These are phyloP conservation scores for Kwoniella dejecticola DNA, from an alignment of 768 basidiomycete species.

Conservation along the genomic window DNA sequence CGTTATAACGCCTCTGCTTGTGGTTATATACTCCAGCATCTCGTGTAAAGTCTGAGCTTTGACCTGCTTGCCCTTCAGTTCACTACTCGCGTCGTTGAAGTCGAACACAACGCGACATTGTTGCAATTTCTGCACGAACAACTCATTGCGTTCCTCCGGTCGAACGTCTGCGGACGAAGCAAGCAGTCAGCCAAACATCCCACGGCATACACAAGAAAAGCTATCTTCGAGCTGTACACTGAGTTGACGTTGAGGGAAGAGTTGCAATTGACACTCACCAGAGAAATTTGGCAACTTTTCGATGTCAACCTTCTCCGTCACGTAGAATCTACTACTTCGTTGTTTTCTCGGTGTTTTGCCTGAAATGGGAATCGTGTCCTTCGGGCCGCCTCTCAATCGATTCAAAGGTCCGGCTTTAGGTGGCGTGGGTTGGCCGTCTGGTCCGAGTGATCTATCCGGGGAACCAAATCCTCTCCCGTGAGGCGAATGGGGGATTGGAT, in stretches of 20 bases:
- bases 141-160: conserved; percentile 77
- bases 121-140: conserved; percentile 91
- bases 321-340: conserved; percentile 92
- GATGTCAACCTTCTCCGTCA: conserved; percentile 94
- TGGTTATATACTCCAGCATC: conserved; percentile 98
- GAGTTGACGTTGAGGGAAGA: too few species aligned
- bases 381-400: conserved; percentile 61
- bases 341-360: conserved; percentile 94
- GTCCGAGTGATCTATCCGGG: conserved; percentile 45
- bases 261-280: conserved; percentile 39
- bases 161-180: conserved; percentile 70
- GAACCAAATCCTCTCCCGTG: conserved; percentile 51
- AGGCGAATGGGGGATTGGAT: conserved; percentile 57
- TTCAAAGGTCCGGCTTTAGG: conserved; percentile 56
- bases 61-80: conserved; percentile 96
- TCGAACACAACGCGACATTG: conserved; percentile 98
- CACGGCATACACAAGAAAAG: too few species aligned
- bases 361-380: conserved; percentile 94
- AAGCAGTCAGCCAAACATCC: background rate
- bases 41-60: conserved; percentile 97
- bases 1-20: conserved; percentile 91
- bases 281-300: conserved; percentile 86
- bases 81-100: conserved; percentile 95
- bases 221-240: too few species aligned
- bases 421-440: conserved; percentile 51